Conservation (phyloP, 768 basidiomycete genomes). For the Boletus bicolor region DNA sequence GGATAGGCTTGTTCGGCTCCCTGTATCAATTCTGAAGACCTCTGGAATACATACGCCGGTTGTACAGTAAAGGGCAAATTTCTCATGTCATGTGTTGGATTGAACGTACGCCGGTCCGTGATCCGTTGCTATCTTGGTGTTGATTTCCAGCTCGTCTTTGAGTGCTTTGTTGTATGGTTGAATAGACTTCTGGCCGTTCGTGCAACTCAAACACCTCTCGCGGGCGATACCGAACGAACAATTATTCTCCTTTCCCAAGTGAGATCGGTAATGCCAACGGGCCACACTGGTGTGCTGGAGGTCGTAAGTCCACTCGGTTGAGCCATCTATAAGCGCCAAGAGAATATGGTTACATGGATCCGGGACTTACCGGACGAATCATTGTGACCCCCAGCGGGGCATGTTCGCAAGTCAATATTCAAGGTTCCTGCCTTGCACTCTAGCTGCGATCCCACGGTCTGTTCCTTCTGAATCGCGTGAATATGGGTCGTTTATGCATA, state of each 20-base stretch:
- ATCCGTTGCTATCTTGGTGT: neutral
- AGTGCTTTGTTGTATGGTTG: neutral
- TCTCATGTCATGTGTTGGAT: neutral
- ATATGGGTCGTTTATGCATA: neutral
- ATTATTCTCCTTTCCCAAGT: neutral
- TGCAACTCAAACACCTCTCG: neutral
- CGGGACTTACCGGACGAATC: neutral
- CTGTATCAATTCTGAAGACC: too few relatives aligned
- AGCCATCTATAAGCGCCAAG: neutral
- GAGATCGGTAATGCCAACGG: neutral
- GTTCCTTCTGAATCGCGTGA: neutral
- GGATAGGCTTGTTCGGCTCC: neutral
- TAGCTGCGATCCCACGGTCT: neutral
- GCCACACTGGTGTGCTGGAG: neutral
- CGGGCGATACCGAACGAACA: neutral
- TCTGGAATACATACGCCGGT: too few relatives aligned
- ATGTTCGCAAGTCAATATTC: neutral
- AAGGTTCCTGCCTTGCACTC: neutral
- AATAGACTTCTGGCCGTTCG: neutral
- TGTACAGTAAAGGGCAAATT: neutral
- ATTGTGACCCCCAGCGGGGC: neutral
- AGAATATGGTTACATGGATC: neutral
- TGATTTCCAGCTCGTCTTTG: neutral
- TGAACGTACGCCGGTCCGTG: neutral
- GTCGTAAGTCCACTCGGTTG: neutral